Base-by-base conservation (phyloP, 73 alveolate species). In the Symbiodinium natans region DNA sequence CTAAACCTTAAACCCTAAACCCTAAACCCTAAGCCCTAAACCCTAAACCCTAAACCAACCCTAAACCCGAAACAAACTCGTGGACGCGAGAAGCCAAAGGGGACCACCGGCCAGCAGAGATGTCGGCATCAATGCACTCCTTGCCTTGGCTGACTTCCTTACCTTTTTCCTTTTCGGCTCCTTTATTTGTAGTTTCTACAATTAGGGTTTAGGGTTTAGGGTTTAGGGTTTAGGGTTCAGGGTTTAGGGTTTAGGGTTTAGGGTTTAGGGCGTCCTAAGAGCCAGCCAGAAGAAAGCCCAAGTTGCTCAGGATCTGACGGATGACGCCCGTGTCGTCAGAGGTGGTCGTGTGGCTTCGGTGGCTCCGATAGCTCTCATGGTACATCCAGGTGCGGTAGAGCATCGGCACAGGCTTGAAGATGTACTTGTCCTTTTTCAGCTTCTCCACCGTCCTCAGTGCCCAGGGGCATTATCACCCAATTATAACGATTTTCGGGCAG, bases 81-180 rank as follows among this genome's bases (percentile, higher is more conserved):
- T 46, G 6, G 13, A 46, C 13, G 59, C 59, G 75, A 56, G 75
- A 25, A 25, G 33, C 93, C 56, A 86, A 40, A 15, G 93, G 93
- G 0, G 93, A 86, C 93, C 93, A 86, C 9, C 93, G 93, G 41
- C 93, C 93, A 36, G 93, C 93, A 41, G 93, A 86, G 41, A 86
- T 75, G 15, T 86, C 93, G 52, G 93, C 93, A 31, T 86, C 93
- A 77, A 86, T 86, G 83, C 93, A 86, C 34, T 56, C 75, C 75
- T 56, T 5, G 75, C 75, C 59, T 46, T 13, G 59, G 13, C 59
- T 46, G 13, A n/a, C n/a, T n/a, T n/a, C n/a, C n/a, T n/a, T n/a
- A n/a, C n/a, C n/a, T n/a, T n/a, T n/a, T n/a, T n/a, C n/a, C n/a
- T n/a, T n/a, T n/a, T n/a, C n/a, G n/a, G n/a, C n/a, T n/a, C n/a